phyloP scores from a whole-genome alignment of 169 alveolate genomes.

The Amoebophrya sp. region DNA sequence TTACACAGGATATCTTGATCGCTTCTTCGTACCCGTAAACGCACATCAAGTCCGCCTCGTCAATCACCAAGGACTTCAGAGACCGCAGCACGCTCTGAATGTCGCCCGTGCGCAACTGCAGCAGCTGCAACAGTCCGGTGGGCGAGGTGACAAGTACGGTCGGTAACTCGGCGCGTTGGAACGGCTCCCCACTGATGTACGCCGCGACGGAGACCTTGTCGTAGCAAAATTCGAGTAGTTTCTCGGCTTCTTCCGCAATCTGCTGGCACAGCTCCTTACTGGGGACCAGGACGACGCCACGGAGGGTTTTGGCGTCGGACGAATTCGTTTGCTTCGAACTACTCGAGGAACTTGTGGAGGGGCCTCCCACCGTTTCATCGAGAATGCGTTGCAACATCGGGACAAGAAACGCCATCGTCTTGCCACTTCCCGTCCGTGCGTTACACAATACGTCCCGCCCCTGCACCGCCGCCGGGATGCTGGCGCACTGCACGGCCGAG shows the following conservation, averaged over 20 bases:
- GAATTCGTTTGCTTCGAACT: background rate
- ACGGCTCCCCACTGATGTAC: background rate
- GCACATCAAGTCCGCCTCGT: slow-evolving; percentile 33
- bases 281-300: slow-evolving; percentile 28
- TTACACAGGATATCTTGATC: background rate
- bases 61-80: background rate
- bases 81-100: background rate
- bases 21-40: slow-evolving; percentile 28
- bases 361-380: background rate
- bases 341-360: background rate
- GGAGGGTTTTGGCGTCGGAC: background rate
- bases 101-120: background rate
- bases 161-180: background rate
- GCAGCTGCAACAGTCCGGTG: background rate
- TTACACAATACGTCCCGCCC: slow-evolving; percentile 8
- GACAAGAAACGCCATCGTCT: slow-evolving; percentile 29
- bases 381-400: slow-evolving; percentile 16
- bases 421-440: slow-evolving; percentile 36
- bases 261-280: slow-evolving; percentile 34
- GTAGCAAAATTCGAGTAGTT: background rate
- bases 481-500: slow-evolving; percentile 25
- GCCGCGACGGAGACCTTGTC: background rate
- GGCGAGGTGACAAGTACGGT: slow-evolving; percentile 23
- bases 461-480: slow-evolving; percentile 28
- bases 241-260: background rate